phyloP scores from a whole-genome alignment of 352 stramenopile species.

The Hyaloperonospora brassicae region DNA sequence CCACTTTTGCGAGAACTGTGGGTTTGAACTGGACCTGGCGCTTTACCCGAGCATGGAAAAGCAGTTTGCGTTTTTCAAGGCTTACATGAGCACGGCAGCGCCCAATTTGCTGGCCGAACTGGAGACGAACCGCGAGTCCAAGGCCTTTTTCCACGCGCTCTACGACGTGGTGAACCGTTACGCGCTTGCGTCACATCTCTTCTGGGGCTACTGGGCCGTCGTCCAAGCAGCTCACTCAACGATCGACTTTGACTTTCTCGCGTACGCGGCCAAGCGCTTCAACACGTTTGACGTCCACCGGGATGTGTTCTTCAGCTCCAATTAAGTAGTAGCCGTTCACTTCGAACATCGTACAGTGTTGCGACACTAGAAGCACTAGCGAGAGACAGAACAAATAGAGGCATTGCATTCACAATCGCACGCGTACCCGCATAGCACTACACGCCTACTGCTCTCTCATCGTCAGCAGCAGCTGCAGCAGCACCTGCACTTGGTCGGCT shows the following conservation, averaged over 20 bases:
- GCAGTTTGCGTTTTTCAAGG: constrained; percentile 81
- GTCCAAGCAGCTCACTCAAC: constrained; percentile 86
- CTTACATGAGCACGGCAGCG: constrained; percentile 69
- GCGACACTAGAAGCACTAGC: constrained; percentile 13
- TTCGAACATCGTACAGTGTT: constrained; percentile 9
- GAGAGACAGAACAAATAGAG: constrained; percentile 20
- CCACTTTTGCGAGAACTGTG: constrained; percentile 92
- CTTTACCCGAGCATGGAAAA: constrained; percentile 75
- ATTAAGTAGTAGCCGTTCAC: constrained; percentile 18
- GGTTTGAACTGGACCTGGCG: constrained; percentile 87
- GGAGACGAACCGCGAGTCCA: constrained; percentile 61
- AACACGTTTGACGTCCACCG: constrained; percentile 70
- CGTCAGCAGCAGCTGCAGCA: too few relatives aligned
- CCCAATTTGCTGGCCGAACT: constrained; percentile 57
- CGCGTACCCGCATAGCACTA: too few relatives aligned
- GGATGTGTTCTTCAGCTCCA: constrained; percentile 49
- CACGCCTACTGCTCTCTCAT: too few relatives aligned
- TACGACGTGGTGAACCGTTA: constrained; percentile 84
- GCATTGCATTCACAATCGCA: too few relatives aligned
- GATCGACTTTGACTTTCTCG: constrained; percentile 87
- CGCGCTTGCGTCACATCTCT: constrained; percentile 85
- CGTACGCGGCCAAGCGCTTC: constrained; percentile 80
- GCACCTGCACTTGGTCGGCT: too few relatives aligned
- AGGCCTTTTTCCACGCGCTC: constrained; percentile 78
- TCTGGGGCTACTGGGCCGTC: constrained; percentile 92